Evolutionary conservation across 2,329 filamentous ascomycete species (phyloP).

Genomic region (Penicillium sp.): DNA sequence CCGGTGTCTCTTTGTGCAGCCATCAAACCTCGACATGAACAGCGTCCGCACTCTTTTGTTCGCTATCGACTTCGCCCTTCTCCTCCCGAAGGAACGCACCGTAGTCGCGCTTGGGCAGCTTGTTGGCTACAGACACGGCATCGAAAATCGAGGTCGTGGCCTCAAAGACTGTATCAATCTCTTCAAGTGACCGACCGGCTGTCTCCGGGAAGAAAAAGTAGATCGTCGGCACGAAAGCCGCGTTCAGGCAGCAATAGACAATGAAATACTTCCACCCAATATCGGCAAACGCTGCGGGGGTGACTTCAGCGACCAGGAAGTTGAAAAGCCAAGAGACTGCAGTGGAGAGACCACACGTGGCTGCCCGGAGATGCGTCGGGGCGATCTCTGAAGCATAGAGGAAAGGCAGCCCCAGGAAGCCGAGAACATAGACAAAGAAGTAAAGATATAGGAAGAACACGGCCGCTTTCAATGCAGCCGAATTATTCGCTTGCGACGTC

Average conservation of each 20-base stretch:
- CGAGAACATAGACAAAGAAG: slow-evolving; percentile 15
- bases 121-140: slow-evolving; percentile 5
- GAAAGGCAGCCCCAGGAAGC: slow-evolving; percentile 14
- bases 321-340: slow-evolving; percentile 17
- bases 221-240: slow-evolving; percentile 25
- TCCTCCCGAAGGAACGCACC: not conserved
- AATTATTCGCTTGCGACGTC: slow-evolving; percentile 5
- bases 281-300: slow-evolving; percentile 10
- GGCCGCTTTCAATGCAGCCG: slow-evolving; percentile 7
- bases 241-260: slow-evolving; percentile 17
- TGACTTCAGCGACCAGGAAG: slow-evolving; percentile 19
- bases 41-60: not conserved
- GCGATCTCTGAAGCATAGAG: slow-evolving; percentile 15
- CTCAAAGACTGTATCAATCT: slow-evolving; percentile 32
- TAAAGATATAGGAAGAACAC: slow-evolving; percentile 15
- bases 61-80: not conserved
- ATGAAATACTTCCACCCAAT: slow-evolving; percentile 19
- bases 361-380: slow-evolving; percentile 11
- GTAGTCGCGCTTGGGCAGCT: not conserved
- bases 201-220: slow-evolving; percentile 37
- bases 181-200: slow-evolving; percentile 29
- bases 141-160: slow-evolving; percentile 11
- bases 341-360: slow-evolving; percentile 13
- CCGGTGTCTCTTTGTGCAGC: not conserved
- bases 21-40: not conserved